A percentile compares a stretch with the other conserved stretches of the same genome.
These are phyloP conservation scores for Chlorencoelia australis DNA, from an alignment of 2,329 filamentous ascomycete species.

Conservation along the genomic window DNA sequence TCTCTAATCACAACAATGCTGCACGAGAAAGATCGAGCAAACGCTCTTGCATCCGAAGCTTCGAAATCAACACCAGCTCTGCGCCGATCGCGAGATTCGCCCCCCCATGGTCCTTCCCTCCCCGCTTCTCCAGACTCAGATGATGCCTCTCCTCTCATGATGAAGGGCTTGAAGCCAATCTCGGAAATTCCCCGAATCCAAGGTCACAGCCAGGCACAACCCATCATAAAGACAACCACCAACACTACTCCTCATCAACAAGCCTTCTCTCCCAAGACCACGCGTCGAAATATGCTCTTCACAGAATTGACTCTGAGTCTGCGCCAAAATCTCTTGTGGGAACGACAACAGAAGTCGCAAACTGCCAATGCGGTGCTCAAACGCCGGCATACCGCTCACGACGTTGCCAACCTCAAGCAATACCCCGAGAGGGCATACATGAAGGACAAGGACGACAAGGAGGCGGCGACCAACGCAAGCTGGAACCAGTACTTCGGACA, in stretches of 20 bases:
- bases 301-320: constrained; percentile 91
- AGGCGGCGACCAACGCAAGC: constrained; percentile 54
- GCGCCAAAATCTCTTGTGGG: constrained; percentile 84
- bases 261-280: constrained; percentile 82
- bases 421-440: constrained; percentile 59
- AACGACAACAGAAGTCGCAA: constrained; percentile 87
- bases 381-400: constrained; percentile 80
- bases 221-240: constrained; percentile 66
- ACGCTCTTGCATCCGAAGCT: constrained; percentile 53
- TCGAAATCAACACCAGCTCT: constrained; percentile 44
- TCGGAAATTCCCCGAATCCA: constrained; percentile 45
- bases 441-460: constrained; percentile 44
- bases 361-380: constrained; percentile 84
- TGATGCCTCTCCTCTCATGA: constrained; percentile 41
- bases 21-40: constrained; percentile 65
- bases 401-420: constrained; percentile 79
- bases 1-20: constrained; percentile 88
- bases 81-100: constrained; percentile 52
- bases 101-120: constrained; percentile 56
- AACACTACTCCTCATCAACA: constrained; percentile 51
- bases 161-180: constrained; percentile 32
- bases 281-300: constrained; percentile 87
- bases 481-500: constrained; percentile 82
- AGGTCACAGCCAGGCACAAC: constrained; percentile 62
- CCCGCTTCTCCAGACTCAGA: constrained; percentile 37